Evolutionary conservation across 2,329 filamentous ascomycete species (phyloP), one percentile per base, ranked within the genome.

Genomic region (Sporothrix euskadiensis): DNA sequence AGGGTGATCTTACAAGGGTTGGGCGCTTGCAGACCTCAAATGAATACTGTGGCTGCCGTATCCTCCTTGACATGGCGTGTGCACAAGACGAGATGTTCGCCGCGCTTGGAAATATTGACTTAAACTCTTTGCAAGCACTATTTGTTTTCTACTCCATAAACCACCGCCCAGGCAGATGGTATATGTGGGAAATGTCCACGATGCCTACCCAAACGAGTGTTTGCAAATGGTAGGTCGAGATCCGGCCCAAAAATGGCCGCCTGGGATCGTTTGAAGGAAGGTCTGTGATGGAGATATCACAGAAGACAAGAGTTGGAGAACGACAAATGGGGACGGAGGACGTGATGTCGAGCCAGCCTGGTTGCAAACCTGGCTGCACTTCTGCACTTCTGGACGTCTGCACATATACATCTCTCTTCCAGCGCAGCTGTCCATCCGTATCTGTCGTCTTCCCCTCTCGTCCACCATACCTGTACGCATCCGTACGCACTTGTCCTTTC

Each of bases 11-110:
- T 54, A 57, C 73, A 74, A 61, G 73, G 75, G 73, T 73, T 73
- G 52, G 75, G 75, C 73, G 75, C 73, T 72, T 75, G 41, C 19
- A 44, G 5, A 41, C 54, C 59, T 65, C n/a, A 30, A 26, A 26
- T 30, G 39, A 10, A 8, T 35, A 35, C 26, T 26, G 49, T 19
- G 56, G 16, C 12, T 32, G 30, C 30, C 56, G 3, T 16, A 44
- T n/a, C 10, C 59, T 44, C 35, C 19, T 44, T n/a, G 47, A 32
- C 22, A 52, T 69, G 8, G 39, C 32, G 19, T 49, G 12, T 66
- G 26, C n/a, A 5, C 16, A 32, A n/a, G 32, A 22, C 49, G 32
- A 6, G 52, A 10, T 16, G n/a, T 26, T n/a, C 30, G 56, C 56
- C 26, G 30, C 14, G 30, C 35, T 59, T 59, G 56, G 12, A 30